Evolutionary conservation across 108 stramenopile species (phyloP), one percentile per base, ranked within the genome.

Genomic region (Cyclotella cryptica): DNA sequence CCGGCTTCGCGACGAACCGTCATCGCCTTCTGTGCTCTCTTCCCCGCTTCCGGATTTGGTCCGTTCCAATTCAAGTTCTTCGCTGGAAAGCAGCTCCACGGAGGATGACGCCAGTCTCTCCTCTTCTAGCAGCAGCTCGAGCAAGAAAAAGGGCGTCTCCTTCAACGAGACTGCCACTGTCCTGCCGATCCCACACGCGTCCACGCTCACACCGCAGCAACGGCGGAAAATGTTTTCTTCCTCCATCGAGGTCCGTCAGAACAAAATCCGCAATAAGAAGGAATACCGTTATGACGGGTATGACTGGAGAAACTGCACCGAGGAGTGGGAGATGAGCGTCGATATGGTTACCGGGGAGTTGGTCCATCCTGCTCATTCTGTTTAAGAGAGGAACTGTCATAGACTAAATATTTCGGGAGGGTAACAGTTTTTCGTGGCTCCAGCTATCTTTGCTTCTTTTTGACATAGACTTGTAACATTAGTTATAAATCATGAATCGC

Each of bases 251-350:
- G 75, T 81, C 1, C 40, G 75, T n/a, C 40, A 40, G 54, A 72
- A 81, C 61, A 81, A 76, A 47, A 76, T 55, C 18, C 28, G 71
- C 1, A 73, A 72, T 47, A 81, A 81, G 75, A 81, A 51, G 64
- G 80, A 81, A 43, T 81, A 66, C 24, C 22, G 69, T 43, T 76
- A 55, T 21, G 80, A 81, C 55, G 80, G 74, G 0, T 70, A 66
- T 57, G 75, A 81, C 51, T 81, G 80, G 80, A 63, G 72, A 43
- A 70, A 70, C 45, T 68, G 57, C n/a, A 81, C 74, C 8, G 80
- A 81, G 53, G 80, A 81, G 61, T 75, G 75, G 69, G 80, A 81
- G 68, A 81, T 81, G 80, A 51, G 63, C 22, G 74, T 81, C 35
- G 55, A 58, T 27, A 75, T 76, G 69, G 57, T 73, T 15, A 76